Evolutionary conservation across 2,329 filamentous ascomycete species (phyloP), one percentile per base, ranked within the genome.

Genomic region (Colletotrichum plurivorum): DNA sequence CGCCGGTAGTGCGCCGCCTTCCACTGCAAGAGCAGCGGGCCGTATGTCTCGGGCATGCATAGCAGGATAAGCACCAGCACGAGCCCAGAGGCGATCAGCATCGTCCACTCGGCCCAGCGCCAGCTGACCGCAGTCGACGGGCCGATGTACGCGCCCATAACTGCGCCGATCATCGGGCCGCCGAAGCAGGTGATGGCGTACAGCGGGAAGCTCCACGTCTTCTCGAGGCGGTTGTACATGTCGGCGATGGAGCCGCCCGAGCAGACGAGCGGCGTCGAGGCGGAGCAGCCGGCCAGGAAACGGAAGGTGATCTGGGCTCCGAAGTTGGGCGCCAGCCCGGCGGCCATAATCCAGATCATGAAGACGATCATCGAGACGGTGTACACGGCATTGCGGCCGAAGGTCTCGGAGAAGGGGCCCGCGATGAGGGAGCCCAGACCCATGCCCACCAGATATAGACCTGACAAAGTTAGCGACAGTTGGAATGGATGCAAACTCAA

Each of bases 21-120:
- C 70, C 83, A 83, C 63, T 88, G 84, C 39, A 93, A 78, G 4
- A 93, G 78, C 15, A 90, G 55, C 41, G 77, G 78, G 2, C 76
- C 85, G 71, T 92, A 93, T 0, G 91, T 93, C 76, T 93, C 91
- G 2, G 91, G 91, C 59, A 92, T 89, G 54, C 90, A 82, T 16
- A 89, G 74, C 25, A 88, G 74, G 41, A 93, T 87, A 45, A 87
- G 73, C n/a, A 82, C 76, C 25, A 91, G 82, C 66, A 91, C 79
- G 6, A 85, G 76, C 0, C 83, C 88, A 0, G 89, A 84, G 84
- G 89, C 90, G 58, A 93, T 92, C 39, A 92, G 79, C 67, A 92
- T 83, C 1, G 89, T 83, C 79, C 91, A 93, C 75, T 92, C 90
- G 0, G 84, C 83, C 88, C 88, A 91, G n/a, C 87, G 83, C 85